Evolutionary conservation across 768 basidiomycete species (phyloP).

Genomic region (Lepiota venenata): DNA sequence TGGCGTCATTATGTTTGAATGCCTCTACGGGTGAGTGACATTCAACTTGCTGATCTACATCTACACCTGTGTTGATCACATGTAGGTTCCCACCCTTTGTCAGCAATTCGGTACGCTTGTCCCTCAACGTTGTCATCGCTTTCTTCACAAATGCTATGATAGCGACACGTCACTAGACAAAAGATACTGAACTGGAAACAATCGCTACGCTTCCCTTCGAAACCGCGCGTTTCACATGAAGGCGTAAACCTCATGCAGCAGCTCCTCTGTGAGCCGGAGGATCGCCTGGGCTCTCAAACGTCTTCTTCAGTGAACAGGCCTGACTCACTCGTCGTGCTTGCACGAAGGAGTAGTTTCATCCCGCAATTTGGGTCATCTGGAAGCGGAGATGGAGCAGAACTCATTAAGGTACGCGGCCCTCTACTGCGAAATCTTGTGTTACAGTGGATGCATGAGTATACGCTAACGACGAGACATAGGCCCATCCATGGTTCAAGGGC

Average conservation of each 20-base stretch:
- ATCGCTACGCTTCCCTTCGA: slow-evolving; percentile 79
- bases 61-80: slow-evolving; percentile 10
- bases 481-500: slow-evolving; percentile 87
- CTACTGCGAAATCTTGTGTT: slow-evolving; percentile 3
- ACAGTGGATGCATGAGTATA: slow-evolving; percentile 3
- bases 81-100: slow-evolving; percentile 94
- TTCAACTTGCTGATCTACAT: slow-evolving; percentile 12
- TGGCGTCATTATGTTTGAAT: slow-evolving; percentile 96
- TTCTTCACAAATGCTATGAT: slow-evolving; percentile 16
- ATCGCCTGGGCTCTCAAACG: slow-evolving; percentile 80
- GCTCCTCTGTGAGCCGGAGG: slow-evolving; percentile 93
- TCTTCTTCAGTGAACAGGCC: slow-evolving; percentile 68
- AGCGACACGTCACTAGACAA: slow-evolving; percentile 93
- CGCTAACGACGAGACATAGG: slow-evolving; percentile 35
- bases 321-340: slow-evolving; percentile 72
- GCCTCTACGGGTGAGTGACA: slow-evolving; percentile 80
- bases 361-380: slow-evolving; percentile 40
- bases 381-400: slow-evolving; percentile 79
- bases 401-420: slow-evolving; percentile 69
- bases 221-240: slow-evolving; percentile 82
- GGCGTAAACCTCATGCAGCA: slow-evolving; percentile 85
- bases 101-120: slow-evolving; percentile 69
- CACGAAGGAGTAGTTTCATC: slow-evolving; percentile 73
- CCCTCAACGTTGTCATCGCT: slow-evolving; percentile 13
- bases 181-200: slow-evolving; percentile 97